Conservation (phyloP, 176 grass and related monocot genomes). For the Triticum timopheevii region DNA sequence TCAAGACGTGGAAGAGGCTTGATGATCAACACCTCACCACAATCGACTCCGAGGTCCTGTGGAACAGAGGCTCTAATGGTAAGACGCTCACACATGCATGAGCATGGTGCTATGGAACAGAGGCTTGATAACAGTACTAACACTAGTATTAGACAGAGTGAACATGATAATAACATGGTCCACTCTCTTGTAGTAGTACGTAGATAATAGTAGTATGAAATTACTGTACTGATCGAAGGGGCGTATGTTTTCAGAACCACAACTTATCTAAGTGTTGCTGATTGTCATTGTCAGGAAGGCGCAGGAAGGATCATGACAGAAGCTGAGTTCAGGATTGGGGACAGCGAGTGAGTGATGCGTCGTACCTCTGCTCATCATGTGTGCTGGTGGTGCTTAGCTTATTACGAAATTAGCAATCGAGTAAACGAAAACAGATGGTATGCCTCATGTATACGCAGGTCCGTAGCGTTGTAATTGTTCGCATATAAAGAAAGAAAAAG, state of each 20-base stretch:
- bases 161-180: no score
- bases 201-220: not conserved
- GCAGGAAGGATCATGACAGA: conserved; percentile 38
- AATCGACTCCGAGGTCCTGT: conserved; percentile 77
- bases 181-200: no score
- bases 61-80: conserved; percentile 73
- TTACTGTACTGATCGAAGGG: not conserved
- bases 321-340: conserved; percentile 32
- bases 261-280: conserved; percentile 21
- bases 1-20: conserved; percentile 95
- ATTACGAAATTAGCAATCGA: not conserved
- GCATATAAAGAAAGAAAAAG: not conserved
- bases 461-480: conserved; percentile 1
- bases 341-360: not conserved
- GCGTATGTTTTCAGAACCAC: not conserved
- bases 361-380: not conserved
- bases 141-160: no score
- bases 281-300: conserved; percentile 66
- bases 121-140: not conserved
- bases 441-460: not conserved
- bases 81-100: conserved; percentile 13
- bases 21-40: conserved; percentile 78
- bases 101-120: not conserved
- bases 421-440: not conserved
- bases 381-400: not conserved